These are phyloP conservation scores for Chaetomium globosum DNA, from an alignment of 2,329 filamentous ascomycete genomes.

Conservation along the genomic window DNA sequence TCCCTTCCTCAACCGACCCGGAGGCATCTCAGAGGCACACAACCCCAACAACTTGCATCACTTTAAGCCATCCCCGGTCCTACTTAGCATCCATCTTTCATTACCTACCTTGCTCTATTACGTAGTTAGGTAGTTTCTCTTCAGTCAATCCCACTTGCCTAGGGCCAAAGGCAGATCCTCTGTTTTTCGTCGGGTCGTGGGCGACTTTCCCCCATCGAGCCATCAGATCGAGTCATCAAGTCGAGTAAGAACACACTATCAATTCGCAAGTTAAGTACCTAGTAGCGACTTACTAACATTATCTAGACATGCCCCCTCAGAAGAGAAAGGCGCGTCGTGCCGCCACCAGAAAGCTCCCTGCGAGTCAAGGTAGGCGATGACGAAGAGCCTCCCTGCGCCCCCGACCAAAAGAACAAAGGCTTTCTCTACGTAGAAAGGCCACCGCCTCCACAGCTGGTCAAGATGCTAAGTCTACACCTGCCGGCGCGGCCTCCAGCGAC, in stretches of 20 bases:
- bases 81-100: not conserved
- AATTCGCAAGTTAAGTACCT: not conserved
- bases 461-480: not conserved
- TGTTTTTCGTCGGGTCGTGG: not conserved
- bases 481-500: not conserved
- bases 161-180: not conserved
- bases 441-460: not conserved
- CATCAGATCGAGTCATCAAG: not conserved
- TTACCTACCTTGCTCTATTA: not conserved
- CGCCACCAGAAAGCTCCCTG: not conserved
- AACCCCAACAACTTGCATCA: not conserved
- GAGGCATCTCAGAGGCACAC: not conserved
- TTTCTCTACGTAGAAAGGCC: not conserved
- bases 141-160: not conserved
- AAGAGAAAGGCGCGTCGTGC: not conserved
- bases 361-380: not conserved
- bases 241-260: slow-evolving; percentile 1
- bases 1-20: not conserved
- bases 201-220: not conserved
- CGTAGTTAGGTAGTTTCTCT: not conserved
- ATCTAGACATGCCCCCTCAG: slow-evolving; percentile 8
- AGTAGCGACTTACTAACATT: not conserved
- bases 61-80: not conserved
- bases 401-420: slow-evolving; percentile 10
- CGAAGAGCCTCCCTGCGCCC: not conserved